Base-by-base conservation (phyloP, 1,284 basidiomycete genomes). In the Puccinia polysora region DNA sequence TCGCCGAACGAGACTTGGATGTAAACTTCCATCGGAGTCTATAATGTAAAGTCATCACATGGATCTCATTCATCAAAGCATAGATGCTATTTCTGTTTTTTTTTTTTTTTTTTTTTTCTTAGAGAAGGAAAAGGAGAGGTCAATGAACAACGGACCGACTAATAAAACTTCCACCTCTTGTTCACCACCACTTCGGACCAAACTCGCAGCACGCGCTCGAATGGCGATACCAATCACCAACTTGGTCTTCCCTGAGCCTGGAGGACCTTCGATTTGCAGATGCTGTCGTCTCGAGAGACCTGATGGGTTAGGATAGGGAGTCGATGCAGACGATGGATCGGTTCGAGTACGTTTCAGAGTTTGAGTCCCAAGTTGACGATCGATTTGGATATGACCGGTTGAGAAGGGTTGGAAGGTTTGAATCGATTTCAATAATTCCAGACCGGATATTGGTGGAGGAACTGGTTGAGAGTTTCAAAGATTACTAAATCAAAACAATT, bases 201-300 rank as follows among this genome's bases (percentile, higher is more conserved):
- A 43, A n/a, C 38, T 56, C 20, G 49, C 52, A 18, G 52, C 20
- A 36, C 67, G 53, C 18, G 55, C 53, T 49, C 67, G 38, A 15
- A 59, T 30, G 25, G 67, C 67, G 1, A 69, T 14, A 14, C 67
- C 67, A 10, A 59, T 34, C 12, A 56, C 28, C 2, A 69, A 23
- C 25, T 69, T 69, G 20, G 67, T 69, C 36, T 69, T 69, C 3
- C 67, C 67, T 2, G 56, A 40, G 18, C 67, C 67, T 32, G 67
- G 67, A 23, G 67, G 67, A 23, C 67, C 67, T 14, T 58, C 36
- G 36, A 69, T 36, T 36, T 69, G 55, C 20, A 69, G 45, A 49
- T 40, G 65, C n/a, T 65, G 47, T 38, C 63, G 47, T 34, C 63
- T 30, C 10, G 63, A 65, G 2, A 65, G 63, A 53, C 63, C 63